These are phyloP conservation scores for Tolypocladium paradoxum DNA, from an alignment of 2,329 filamentous ascomycete genomes.

Conservation along the genomic window DNA sequence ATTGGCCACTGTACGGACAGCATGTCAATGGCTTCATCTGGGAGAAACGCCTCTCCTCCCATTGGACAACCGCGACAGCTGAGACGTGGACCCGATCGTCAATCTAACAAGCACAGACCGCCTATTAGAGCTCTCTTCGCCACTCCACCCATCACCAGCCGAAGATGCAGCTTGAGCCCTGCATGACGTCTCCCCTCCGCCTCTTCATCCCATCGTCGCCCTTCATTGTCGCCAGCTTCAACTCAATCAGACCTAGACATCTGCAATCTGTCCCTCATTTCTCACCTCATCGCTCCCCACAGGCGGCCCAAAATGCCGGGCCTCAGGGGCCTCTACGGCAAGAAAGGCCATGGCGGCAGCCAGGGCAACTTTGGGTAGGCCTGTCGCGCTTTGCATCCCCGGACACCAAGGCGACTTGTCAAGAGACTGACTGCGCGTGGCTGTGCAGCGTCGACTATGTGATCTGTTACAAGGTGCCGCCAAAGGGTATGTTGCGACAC, in stretches of 20 bases:
- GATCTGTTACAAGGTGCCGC: constrained; percentile 63
- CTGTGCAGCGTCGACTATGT: constrained; percentile 70
- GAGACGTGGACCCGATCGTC: neutral
- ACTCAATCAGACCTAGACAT: neutral
- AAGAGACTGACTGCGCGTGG: constrained; percentile 3
- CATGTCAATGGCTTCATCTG: neutral
- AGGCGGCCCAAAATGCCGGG: constrained; percentile 19
- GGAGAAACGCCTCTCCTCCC: neutral
- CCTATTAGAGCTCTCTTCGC: neutral
- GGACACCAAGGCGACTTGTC: too few relatives aligned
- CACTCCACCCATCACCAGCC: neutral
- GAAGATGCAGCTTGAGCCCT: neutral
- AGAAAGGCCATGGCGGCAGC: constrained; percentile 13
- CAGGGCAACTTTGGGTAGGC: constrained; percentile 31
- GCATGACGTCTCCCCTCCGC: neutral
- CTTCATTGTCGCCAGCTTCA: too few relatives aligned
- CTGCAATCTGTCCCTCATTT: neutral
- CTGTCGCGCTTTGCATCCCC: accelerated
- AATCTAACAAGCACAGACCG: neutral
- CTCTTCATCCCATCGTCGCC: neutral
- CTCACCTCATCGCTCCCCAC: neutral
- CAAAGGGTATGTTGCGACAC: constrained; percentile 57
- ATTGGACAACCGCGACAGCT: neutral
- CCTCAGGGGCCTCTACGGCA: constrained; percentile 20
- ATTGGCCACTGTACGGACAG: too few relatives aligned